phyloP scores from a whole-genome alignment of 1,139 yeast genomes.

The Geotrichum histeridarum region DNA sequence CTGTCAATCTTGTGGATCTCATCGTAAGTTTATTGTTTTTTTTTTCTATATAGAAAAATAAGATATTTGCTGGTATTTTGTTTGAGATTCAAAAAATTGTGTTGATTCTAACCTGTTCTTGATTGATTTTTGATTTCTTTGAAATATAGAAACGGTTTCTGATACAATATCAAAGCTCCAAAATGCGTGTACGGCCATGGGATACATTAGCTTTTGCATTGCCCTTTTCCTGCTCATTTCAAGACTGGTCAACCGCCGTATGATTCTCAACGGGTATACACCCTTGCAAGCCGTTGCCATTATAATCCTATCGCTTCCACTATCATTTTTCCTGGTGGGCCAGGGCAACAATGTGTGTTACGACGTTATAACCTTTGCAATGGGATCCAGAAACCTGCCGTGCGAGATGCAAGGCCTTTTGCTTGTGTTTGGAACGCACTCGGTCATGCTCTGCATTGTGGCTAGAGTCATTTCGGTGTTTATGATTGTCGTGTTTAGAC shows the following conservation, averaged over 20 bases:
- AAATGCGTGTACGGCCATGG: slow-evolving; percentile 15
- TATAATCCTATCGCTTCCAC: slow-evolving; percentile 18
- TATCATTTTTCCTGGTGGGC: slow-evolving; percentile 17
- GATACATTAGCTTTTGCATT: slow-evolving; percentile 18
- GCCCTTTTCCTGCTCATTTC: slow-evolving; percentile 21
- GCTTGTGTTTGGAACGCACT: slow-evolving; percentile 21
- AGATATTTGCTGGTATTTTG: no score
- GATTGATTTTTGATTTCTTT: neutral
- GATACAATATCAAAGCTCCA: slow-evolving; percentile 12
- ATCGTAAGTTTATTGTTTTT: slow-evolving; percentile 10
- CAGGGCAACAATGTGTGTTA: slow-evolving; percentile 17
- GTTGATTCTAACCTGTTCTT: no score
- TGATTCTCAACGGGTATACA: slow-evolving; percentile 23
- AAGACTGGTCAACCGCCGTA: slow-evolving; percentile 21
- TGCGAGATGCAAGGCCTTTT: slow-evolving; percentile 24
- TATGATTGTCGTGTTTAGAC: slow-evolving; percentile 19
- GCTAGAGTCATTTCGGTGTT: slow-evolving; percentile 20
- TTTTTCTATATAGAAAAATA: no score
- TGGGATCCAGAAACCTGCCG: slow-evolving; percentile 15
- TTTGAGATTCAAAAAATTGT: no score
- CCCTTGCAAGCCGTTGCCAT: slow-evolving; percentile 24
- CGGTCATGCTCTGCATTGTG: slow-evolving; percentile 20
- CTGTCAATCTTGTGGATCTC: slow-evolving; percentile 18
- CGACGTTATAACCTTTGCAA: slow-evolving; percentile 15
- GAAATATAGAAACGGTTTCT: slow-evolving; percentile 11